These are phyloP conservation scores for Suaeda aralocaspica DNA, from an alignment of 148 eudicot species.

Conservation along the genomic window DNA sequence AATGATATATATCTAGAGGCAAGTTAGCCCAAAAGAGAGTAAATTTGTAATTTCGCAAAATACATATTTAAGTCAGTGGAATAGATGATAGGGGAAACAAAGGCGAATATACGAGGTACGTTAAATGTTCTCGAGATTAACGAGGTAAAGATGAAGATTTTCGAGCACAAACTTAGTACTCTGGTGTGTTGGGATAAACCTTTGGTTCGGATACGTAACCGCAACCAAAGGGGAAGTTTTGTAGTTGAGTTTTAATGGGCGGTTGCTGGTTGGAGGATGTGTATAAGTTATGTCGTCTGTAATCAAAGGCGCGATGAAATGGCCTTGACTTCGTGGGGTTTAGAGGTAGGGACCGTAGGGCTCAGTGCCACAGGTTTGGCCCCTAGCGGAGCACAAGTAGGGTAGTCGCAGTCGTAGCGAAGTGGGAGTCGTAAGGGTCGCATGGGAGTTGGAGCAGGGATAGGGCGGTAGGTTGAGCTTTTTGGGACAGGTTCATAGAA, in stretches of 20 bases:
- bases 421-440: slow-evolving; percentile 14
- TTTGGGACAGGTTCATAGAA: slow-evolving; percentile 22
- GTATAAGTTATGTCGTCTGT: slow-evolving; percentile 27
- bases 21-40: too few species aligned
- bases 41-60: too few species aligned
- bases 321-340: neutral
- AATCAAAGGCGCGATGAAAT: slow-evolving; percentile 20
- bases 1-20: too few species aligned
- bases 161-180: slow-evolving; percentile 36
- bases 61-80: too few species aligned
- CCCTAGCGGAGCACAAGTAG: too few species aligned
- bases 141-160: slow-evolving; percentile 21
- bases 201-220: slow-evolving; percentile 27
- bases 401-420: slow-evolving; percentile 18
- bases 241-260: neutral
- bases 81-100: slow-evolving; percentile 30
- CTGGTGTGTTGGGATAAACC: slow-evolving; percentile 31
- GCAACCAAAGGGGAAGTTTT: slow-evolving; percentile 35
- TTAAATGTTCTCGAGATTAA: slow-evolving; percentile 20
- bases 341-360: slow-evolving; percentile 11
- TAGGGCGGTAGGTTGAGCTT: slow-evolving; percentile 17
- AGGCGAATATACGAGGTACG: slow-evolving; percentile 31
- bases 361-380: neutral
- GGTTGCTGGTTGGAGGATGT: slow-evolving; percentile 17
- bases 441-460: slow-evolving; percentile 17